Base-by-base conservation (phyloP, 805 yeast genomes). In the Pichia pseudocactophila region DNA sequence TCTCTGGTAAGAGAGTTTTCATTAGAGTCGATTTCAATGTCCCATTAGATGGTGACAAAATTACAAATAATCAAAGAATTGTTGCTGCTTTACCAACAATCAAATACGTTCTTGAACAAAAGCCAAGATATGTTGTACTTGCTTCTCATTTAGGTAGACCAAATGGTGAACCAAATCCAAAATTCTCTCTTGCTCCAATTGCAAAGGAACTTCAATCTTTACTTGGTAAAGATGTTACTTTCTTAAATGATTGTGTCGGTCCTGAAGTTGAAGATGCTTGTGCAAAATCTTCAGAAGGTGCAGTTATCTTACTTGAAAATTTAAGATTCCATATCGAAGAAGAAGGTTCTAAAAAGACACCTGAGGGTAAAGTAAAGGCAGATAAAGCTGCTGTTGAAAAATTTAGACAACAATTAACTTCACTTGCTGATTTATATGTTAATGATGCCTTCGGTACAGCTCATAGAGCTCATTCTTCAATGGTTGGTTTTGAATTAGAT, bases 71-170 rank as follows among this genome's bases (percentile, higher is more conserved):
- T 76, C 97, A 92, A 74, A 83, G 99, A 74, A 92, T 92, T 63
- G 97, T 89, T 59, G 99, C 98, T 65, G 98, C 99, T 55, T 72
- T 94, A 59, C 99, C 99, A 68, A 90, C 99, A 56, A 92, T 92
- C 73, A 69, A 94, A 70, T 92, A 90, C 67, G 97, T 90, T 42
- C 72, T 84, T 64, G 90, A 85, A 63, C 82, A 90, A 55, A 77
- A 83, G 61, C 96, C 99, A 63, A 87, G 82, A 76, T 86, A 79
- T 54, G 81, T 92, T 54, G 73, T 92, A 55, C 78, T 92, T 57
- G 97, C 97, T 53, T 89, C 97, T 48, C 99, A 92, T 68, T 77
- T 92, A 66, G 99, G 99, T 63, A 88, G 99, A 75, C 99, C 99
- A 69, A 92, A 92, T 66, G 99, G 99, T 65, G 88, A 86, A 71